A percentile compares a stretch with the other conserved stretches of the same genome.
Conservation (phyloP, 345 rosid species). For the Arabidopsis suecica region DNA sequence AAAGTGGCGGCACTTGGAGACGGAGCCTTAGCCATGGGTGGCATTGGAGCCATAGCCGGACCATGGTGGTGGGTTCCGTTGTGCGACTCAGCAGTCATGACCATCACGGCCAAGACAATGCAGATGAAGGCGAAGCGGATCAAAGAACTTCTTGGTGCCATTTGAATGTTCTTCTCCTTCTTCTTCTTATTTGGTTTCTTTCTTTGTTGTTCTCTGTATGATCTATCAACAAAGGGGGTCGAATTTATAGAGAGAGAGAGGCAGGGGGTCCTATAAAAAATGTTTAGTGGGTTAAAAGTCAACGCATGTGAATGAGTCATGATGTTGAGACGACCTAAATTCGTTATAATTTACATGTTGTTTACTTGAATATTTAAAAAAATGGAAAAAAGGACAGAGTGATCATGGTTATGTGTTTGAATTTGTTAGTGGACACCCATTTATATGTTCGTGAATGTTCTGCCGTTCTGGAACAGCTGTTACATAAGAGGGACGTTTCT, state of each 20-base stretch:
- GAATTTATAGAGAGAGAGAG: constrained; percentile 31
- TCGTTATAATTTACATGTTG: constrained; percentile 31
- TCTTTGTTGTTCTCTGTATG: neutral
- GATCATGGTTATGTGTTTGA: constrained; percentile 32
- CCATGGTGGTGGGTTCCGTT: neutral
- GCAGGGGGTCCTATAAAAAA: constrained; percentile 1
- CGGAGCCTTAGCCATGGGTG: constrained; percentile 27
- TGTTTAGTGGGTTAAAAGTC: constrained; percentile 27
- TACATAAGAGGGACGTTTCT: constrained; percentile 10
- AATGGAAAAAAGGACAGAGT: neutral
- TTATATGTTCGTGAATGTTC: constrained; percentile 24
- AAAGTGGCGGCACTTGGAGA: constrained; percentile 45
- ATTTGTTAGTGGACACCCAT: constrained; percentile 40
- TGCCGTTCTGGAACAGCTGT: constrained; percentile 26
- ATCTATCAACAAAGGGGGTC: constrained; percentile 24
- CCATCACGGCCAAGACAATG: constrained; percentile 44
- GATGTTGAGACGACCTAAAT: neutral
- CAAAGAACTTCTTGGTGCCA: constrained; percentile 44
- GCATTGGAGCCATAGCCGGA: constrained; percentile 11
- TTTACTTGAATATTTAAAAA: neutral
- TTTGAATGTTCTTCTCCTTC: neutral
- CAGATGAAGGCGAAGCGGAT: constrained; percentile 40
- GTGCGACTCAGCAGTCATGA: constrained; percentile 39
- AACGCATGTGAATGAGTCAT: constrained; percentile 32
- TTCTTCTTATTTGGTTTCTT: constrained; percentile 5